Conservation (phyloP, 495 filamentous ascomycete genomes). For the Aspergillus egyptiacus region DNA sequence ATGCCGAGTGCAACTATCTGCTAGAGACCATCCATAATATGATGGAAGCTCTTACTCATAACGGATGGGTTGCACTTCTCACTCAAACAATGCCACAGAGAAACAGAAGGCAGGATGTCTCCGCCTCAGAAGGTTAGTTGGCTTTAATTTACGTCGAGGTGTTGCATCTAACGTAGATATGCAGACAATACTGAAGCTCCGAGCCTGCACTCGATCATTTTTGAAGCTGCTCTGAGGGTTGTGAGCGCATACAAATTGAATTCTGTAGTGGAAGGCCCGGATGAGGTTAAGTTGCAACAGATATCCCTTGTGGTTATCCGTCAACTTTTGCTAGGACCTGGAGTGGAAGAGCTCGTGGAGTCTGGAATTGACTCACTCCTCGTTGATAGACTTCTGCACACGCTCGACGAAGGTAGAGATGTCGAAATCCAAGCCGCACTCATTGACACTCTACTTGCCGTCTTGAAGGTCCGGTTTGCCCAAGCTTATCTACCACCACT, state of each 20-base stretch:
- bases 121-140: slow-evolving; percentile 30
- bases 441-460: slow-evolving; percentile 66
- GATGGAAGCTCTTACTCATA: slow-evolving; percentile 44
- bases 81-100: slow-evolving; percentile 27
- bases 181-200: slow-evolving; percentile 27
- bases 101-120: slow-evolving; percentile 28
- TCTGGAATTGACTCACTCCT: slow-evolving; percentile 67
- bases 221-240: slow-evolving; percentile 31
- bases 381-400: slow-evolving; percentile 61
- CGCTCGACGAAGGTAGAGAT: slow-evolving; percentile 47
- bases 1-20: slow-evolving; percentile 73
- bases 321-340: slow-evolving; percentile 68
- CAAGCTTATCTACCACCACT: slow-evolving; percentile 35
- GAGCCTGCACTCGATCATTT: slow-evolving; percentile 37
- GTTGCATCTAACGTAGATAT: slow-evolving; percentile 1
- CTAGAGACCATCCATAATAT: slow-evolving; percentile 68
- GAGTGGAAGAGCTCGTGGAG: slow-evolving; percentile 56
- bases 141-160: neutral
- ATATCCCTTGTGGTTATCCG: slow-evolving; percentile 65
- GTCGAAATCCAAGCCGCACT: slow-evolving; percentile 60
- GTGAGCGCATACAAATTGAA: slow-evolving; percentile 20
- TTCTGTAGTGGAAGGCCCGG: slow-evolving; percentile 13
- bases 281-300: slow-evolving; percentile 52
- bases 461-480: slow-evolving; percentile 60
- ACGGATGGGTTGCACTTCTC: slow-evolving; percentile 38